These are phyloP conservation scores for Aureobasidium sp. DNA, from an alignment of 2,329 filamentous ascomycete species.

Conservation along the genomic window DNA sequence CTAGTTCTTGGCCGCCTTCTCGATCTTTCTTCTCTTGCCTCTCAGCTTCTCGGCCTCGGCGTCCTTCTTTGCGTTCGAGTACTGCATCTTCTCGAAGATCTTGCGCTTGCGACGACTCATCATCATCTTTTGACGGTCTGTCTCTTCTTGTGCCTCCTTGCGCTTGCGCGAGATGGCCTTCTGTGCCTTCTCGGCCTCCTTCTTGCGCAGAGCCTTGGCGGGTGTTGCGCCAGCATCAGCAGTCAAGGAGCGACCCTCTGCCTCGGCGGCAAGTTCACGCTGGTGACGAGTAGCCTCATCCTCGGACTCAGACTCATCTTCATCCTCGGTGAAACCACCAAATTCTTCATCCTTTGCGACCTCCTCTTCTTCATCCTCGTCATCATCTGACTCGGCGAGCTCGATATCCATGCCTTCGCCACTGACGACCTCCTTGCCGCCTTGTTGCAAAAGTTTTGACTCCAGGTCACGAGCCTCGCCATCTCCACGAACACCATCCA, in stretches of 20 bases:
- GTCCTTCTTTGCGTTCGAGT: slow-evolving; percentile 89
- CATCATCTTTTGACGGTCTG: slow-evolving; percentile 95
- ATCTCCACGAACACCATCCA: slow-evolving; percentile 24
- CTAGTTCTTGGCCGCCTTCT: slow-evolving; percentile 43
- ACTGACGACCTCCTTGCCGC: slow-evolving; percentile 21
- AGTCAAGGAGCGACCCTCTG: slow-evolving; percentile 55
- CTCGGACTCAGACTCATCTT: slow-evolving; percentile 50
- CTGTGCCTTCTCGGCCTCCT: slow-evolving; percentile 60
- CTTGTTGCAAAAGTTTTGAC: slow-evolving; percentile 21
- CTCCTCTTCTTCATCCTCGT: slow-evolving; percentile 41
- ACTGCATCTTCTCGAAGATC: slow-evolving; percentile 94
- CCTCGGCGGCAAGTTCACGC: slow-evolving; percentile 85
- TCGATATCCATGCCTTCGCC: slow-evolving; percentile 43
- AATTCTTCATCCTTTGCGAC: slow-evolving; percentile 41
- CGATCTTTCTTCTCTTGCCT: slow-evolving; percentile 83
- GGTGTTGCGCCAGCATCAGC: slow-evolving; percentile 47
- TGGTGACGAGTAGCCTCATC: slow-evolving; percentile 64
- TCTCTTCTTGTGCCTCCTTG: slow-evolving; percentile 69
- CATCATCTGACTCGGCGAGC: slow-evolving; percentile 37
- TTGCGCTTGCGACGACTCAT: slow-evolving; percentile 96
- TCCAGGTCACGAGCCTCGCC: slow-evolving; percentile 36
- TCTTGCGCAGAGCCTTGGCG: slow-evolving; percentile 58
- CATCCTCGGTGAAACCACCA: slow-evolving; percentile 40
- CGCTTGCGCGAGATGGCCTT: slow-evolving; percentile 56
- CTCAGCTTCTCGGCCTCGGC: slow-evolving; percentile 81